phyloP scores from a whole-genome alignment of 2,329 filamentous ascomycete species.

The Phaeosphaeriaceae sp. region DNA sequence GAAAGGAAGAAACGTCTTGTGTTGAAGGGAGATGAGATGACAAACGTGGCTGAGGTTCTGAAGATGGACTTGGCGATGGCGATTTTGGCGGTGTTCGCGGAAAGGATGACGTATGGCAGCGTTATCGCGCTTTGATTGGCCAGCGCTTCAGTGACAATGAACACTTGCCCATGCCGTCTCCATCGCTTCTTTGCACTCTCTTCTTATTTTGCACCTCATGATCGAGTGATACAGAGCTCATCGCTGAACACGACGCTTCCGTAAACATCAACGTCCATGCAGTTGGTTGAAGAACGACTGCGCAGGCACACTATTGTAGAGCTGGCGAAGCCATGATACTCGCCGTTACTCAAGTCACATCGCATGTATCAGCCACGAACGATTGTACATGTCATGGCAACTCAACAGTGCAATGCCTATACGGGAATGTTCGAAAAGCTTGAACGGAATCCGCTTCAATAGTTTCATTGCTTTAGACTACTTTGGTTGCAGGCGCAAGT shows the following conservation, averaged over 20 bases:
- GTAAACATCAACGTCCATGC: background rate
- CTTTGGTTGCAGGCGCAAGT: background rate
- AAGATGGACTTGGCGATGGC: conserved; percentile 1
- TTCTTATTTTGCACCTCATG: background rate
- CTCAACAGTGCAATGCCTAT: too few species aligned
- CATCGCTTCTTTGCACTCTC: background rate
- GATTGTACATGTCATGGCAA: too few species aligned
- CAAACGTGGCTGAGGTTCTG: conserved; percentile 14
- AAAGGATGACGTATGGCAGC: conserved; percentile 21
- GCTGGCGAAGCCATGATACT: background rate
- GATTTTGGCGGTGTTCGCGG: conserved; percentile 3
- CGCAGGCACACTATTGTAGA: background rate
- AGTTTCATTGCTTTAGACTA: too few species aligned
- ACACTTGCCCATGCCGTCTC: background rate
- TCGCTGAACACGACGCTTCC: background rate
- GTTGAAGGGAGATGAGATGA: conserved; percentile 4
- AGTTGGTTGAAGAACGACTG: background rate
- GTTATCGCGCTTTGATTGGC: background rate
- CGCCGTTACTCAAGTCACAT: too few species aligned
- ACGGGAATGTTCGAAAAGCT: too few species aligned
- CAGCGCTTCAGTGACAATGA: background rate
- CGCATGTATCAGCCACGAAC: too few species aligned
- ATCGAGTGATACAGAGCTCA: background rate
- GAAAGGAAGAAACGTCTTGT: background rate
- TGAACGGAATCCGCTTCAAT: too few species aligned